A percentile compares a stretch with the other conserved stretches of the same genome.
Conservation (phyloP, 148 eudicot species). For the Heliamphora exappendiculata region DNA sequence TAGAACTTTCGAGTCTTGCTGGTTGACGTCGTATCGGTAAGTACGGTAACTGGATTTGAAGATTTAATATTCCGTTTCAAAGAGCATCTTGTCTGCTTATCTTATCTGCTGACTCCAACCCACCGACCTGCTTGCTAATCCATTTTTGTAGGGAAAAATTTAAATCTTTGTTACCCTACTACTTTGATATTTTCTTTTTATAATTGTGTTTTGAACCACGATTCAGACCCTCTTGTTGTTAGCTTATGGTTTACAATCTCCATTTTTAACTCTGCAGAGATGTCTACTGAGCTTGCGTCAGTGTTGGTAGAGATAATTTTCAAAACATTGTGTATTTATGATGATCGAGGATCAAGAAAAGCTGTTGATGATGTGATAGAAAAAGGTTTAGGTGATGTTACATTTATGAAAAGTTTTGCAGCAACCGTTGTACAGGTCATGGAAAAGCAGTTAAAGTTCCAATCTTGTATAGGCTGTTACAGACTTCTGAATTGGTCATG, state of each 20-base stretch:
- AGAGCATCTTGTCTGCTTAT: not conserved
- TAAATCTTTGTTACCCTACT: too few relatives aligned
- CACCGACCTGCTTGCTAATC: not conserved
- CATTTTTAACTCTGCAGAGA: slow-evolving; percentile 37
- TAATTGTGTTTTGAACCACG: not conserved
- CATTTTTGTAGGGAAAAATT: not conserved
- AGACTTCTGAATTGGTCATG: slow-evolving; percentile 90
- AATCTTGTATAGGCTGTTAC: slow-evolving; percentile 60
- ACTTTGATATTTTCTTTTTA: not conserved
- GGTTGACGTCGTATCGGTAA: not conserved
- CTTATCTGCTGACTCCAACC: not conserved
- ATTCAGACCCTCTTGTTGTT: slow-evolving; percentile 4
- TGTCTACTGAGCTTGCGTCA: slow-evolving; percentile 60
- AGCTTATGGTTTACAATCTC: not conserved
- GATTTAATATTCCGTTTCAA: not conserved
- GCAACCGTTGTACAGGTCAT: slow-evolving; percentile 77
- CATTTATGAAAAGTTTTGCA: slow-evolving; percentile 80
- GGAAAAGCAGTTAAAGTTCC: slow-evolving; percentile 74
- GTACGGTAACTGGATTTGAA: not conserved
- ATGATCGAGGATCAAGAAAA: slow-evolving; percentile 75
- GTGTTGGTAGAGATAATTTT: slow-evolving; percentile 67
- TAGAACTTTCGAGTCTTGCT: too few relatives aligned
- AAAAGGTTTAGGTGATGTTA: slow-evolving; percentile 48
- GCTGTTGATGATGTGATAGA: slow-evolving; percentile 75
- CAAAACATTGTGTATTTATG: slow-evolving; percentile 63